Percentiles rank a stretch among this genome's conserved stretches.
phyloP scores from a whole-genome alignment of 345 rosid genomes.

The Arabis hirsuta region DNA sequence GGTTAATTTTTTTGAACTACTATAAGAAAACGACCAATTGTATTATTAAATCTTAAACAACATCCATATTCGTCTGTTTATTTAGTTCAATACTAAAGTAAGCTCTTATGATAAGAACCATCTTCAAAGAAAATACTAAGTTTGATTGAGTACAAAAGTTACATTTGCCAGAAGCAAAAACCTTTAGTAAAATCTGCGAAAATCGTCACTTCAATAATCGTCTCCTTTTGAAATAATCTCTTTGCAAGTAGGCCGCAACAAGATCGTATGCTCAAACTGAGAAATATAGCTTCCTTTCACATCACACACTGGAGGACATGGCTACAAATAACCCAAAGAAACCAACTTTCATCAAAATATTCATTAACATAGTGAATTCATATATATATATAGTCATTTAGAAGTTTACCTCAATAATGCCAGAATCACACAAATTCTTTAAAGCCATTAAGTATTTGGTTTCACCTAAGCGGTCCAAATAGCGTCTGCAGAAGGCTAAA shows the following conservation, averaged over 20 bases:
- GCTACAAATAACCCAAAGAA: constrained; percentile 46
- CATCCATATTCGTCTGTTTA: too few species aligned
- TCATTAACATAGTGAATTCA: not conserved
- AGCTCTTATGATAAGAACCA: not conserved
- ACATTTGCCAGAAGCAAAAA: not conserved
- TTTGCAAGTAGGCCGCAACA: constrained; percentile 87
- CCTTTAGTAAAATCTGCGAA: not conserved
- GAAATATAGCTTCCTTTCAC: constrained; percentile 80
- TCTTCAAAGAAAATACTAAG: not conserved
- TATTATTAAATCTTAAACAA: too few species aligned
- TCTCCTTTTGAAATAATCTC: constrained; percentile 86
- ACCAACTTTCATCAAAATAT: constrained; percentile 13
- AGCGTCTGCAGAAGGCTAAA: constrained; percentile 88
- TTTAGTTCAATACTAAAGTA: not conserved
- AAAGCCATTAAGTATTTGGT: constrained; percentile 92
- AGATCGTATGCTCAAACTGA: constrained; percentile 84
- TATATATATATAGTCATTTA: not conserved
- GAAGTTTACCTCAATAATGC: constrained; percentile 71
- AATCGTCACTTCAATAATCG: constrained; percentile 52
- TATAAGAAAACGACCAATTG: too few species aligned
- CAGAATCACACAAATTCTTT: constrained; percentile 87
- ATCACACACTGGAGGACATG: constrained; percentile 81
- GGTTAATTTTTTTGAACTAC: too few species aligned
- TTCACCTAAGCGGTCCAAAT: constrained; percentile 92
- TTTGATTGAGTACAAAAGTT: not conserved